Base-by-base conservation (phyloP, 2,329 filamentous ascomycete genomes). In the Mycosphaerelloides madeirae region DNA sequence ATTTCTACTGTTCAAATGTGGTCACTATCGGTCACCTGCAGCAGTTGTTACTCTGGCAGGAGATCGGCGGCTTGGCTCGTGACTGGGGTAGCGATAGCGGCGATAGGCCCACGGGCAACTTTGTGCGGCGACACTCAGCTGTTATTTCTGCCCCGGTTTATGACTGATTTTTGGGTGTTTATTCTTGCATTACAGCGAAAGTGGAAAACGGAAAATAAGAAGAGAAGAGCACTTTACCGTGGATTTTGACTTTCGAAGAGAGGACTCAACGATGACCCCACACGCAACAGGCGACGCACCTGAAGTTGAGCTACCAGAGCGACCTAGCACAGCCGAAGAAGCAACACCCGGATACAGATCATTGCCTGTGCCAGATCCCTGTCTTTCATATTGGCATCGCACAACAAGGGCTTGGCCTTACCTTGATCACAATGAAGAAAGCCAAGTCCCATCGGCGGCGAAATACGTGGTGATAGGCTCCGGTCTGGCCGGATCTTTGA, bases 371-470 rank as follows among this genome's bases (percentile, higher is more conserved):
- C 34, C 49, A 14, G 44, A 53, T 39, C 53, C 65, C 19, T 63
- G 65, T 37, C 53, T 68, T 14, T 66, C 64, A 25, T 71, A 69
- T 52, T 74, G 71, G 71, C 71, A 73, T 41, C 63, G 65, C 36
- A 72, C 68, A 3, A 72, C 70, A 3, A 63, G 70, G 16, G 66
- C 67, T 1, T 73, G 68, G 44, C 59, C 63, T 3, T 59, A 71
- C 42, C 61, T 72, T 6, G 62, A 70, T 43, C 55, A 62, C n/a
- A 72, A 73, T 50, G 41, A 52, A 15, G 42, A 58, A 13, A 46
- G 42, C 4, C 31, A 57, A 4, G 54, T 65, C 3, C 69, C 68
- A 4, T 28, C 47, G 11, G 48, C 55, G 2, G 48, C 50, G 2
- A 60, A 62, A 40, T 70, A 71, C 43, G 56, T 66, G 4, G 56